Evolutionary conservation across 768 basidiomycete species (phyloP).

Genomic region (Candolleomyces aberdarensis): DNA sequence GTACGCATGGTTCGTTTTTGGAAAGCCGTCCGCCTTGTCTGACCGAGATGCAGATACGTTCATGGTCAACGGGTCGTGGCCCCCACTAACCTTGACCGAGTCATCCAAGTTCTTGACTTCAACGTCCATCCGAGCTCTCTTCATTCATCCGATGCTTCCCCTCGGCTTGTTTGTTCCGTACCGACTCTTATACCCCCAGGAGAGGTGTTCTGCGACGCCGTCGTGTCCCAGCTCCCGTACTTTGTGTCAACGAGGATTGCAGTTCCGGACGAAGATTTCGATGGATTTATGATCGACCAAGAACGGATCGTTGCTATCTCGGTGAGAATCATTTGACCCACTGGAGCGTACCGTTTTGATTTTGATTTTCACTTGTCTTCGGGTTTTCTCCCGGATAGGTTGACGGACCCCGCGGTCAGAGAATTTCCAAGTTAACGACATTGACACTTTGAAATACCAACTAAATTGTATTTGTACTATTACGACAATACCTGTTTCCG

Average conservation of each 20-base stretch:
- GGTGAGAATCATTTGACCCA: neutral
- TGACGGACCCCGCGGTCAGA: neutral
- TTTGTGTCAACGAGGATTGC: neutral
- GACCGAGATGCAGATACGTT: conserved; percentile 4
- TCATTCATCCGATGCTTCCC: neutral
- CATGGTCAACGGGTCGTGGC: conserved; percentile 13
- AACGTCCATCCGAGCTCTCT: conserved; percentile 1
- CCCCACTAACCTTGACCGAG: neutral
- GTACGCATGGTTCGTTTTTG: neutral
- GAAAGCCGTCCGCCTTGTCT: neutral
- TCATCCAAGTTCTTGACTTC: conserved; percentile 9
- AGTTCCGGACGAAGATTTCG: neutral
- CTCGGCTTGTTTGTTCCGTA: neutral
- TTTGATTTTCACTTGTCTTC: neutral
- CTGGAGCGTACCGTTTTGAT: too few species aligned
- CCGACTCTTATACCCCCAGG: neutral
- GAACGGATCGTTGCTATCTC: conserved; percentile 1
- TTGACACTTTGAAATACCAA: neutral
- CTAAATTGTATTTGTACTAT: neutral
- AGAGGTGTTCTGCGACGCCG: neutral
- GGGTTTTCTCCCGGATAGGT: neutral
- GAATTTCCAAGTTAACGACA: neutral
- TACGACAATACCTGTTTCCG: too few species aligned
- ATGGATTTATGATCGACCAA: conserved; percentile 5
- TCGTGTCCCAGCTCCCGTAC: conserved; percentile 3